Percentiles rank a stretch among this genome's conserved stretches.
Evolutionary conservation across 805 yeast species (phyloP).

Genomic region (Candida maris): DNA sequence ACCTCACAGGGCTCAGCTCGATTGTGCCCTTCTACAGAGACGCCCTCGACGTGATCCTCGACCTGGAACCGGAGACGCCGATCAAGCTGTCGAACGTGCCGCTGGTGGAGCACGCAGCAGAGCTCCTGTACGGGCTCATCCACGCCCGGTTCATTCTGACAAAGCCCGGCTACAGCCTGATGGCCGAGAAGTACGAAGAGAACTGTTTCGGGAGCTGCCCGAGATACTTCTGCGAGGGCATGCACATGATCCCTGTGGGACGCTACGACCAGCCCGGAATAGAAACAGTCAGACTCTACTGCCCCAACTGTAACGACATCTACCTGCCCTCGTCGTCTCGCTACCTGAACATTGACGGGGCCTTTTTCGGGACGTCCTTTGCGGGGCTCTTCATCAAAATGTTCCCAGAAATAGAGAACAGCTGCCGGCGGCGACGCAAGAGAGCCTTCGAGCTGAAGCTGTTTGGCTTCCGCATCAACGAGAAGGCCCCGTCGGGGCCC

Average conservation of each 20-base stretch:
- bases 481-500: constrained; percentile 76
- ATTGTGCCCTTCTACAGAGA: constrained; percentile 89
- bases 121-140: constrained; percentile 85
- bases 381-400: constrained; percentile 89
- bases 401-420: constrained; percentile 85
- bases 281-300: constrained; percentile 87
- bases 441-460: constrained; percentile 66
- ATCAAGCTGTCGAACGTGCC: constrained; percentile 66
- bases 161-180: constrained; percentile 81
- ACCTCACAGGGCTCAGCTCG: constrained; percentile 80
- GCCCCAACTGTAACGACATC: constrained; percentile 92
- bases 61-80: constrained; percentile 64
- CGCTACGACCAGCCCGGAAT: constrained; percentile 85
- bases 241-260: constrained; percentile 89
- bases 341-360: constrained; percentile 88
- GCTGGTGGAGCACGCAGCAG: constrained; percentile 84
- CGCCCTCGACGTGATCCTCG: constrained; percentile 86
- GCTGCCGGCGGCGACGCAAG: constrained; percentile 58
- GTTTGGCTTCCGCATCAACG: constrained; percentile 84
- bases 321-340: constrained; percentile 86
- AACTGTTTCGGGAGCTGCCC: constrained; percentile 92
- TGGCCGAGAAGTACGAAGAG: constrained; percentile 91
- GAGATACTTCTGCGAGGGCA: constrained; percentile 81
- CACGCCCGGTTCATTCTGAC: constrained; percentile 90
- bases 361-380: constrained; percentile 94